Conservation (phyloP, 225 moss, liverwort and hornwort genomes). For the Thuidium tamariscinum region DNA sequence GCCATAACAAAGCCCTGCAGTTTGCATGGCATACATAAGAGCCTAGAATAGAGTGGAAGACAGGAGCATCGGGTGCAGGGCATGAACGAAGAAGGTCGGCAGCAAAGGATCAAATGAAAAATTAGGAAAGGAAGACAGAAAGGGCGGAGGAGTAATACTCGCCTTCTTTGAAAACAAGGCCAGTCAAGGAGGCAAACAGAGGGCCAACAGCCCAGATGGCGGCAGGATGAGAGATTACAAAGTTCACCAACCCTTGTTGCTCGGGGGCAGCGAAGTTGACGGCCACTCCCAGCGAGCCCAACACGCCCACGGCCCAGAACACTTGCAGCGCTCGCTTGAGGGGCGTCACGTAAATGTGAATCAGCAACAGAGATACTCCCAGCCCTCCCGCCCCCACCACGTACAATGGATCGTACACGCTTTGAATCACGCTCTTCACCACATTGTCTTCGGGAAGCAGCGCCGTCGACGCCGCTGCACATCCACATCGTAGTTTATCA, state of each 20-base stretch:
- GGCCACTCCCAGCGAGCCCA: conserved; percentile 69
- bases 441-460: conserved; percentile 54
- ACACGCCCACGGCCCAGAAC: conserved; percentile 69
- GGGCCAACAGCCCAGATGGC: conserved; percentile 93
- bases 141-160: not conserved
- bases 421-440: conserved; percentile 41
- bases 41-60: not conserved
- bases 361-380: conserved; percentile 63
- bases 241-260: conserved; percentile 68
- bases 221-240: conserved; percentile 62
- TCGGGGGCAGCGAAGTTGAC: conserved; percentile 74
- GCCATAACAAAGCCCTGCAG: conserved; percentile 90
- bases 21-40: not conserved
- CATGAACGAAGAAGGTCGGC: not conserved
- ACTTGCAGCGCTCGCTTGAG: conserved; percentile 80
- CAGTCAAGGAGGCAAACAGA: conserved; percentile 86
- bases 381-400: conserved; percentile 68
- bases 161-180: conserved; percentile 97
- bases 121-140: not conserved
- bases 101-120: not conserved
- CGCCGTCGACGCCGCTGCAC: conserved; percentile 62
- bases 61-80: not conserved
- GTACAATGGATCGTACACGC: conserved; percentile 65
- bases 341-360: conserved; percentile 95
- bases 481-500: not conserved